Conservation (phyloP, 2,329 filamentous ascomycete genomes). For the Pleoardoris graminearum region DNA sequence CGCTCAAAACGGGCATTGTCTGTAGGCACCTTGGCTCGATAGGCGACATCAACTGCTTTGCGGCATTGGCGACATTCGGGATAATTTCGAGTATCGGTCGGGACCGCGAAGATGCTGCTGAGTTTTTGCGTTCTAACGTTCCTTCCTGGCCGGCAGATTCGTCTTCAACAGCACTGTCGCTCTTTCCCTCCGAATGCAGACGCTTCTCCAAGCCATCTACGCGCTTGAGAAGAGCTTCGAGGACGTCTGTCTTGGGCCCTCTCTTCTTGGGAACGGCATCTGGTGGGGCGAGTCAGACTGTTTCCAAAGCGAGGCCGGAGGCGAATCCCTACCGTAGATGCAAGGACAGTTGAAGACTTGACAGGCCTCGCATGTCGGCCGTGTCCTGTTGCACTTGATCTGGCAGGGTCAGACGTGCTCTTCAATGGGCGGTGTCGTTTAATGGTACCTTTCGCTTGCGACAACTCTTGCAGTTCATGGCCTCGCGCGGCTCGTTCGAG, state of each 20-base stretch:
- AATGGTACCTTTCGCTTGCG: constrained; percentile 78
- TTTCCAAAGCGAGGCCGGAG: constrained; percentile 1
- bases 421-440: constrained; percentile 18
- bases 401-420: constrained; percentile 45
- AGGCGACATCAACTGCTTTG: constrained; percentile 42
- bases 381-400: constrained; percentile 90
- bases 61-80: constrained; percentile 25
- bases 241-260: constrained; percentile 85
- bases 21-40: constrained; percentile 43
- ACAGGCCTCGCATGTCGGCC: constrained; percentile 84
- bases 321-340: constrained; percentile 69
- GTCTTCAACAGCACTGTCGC: constrained; percentile 42
- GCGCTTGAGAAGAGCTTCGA: constrained; percentile 80
- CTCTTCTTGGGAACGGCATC: constrained; percentile 89
- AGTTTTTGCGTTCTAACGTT: constrained; percentile 25
- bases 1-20: constrained; percentile 12
- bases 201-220: constrained; percentile 84
- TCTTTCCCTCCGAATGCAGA: constrained; percentile 62
- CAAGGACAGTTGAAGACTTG: constrained; percentile 87
- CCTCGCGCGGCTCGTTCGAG: constrained; percentile 78
- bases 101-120: constrained; percentile 22
- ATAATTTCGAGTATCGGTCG: constrained; percentile 33
- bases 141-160: constrained; percentile 31
- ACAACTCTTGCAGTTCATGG: constrained; percentile 96
- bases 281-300: constrained; percentile 41